A percentile compares a stretch with the other conserved stretches of the same genome.
Conservation (phyloP, 495 filamentous ascomycete species). For the Penicilliopsis zonata region DNA sequence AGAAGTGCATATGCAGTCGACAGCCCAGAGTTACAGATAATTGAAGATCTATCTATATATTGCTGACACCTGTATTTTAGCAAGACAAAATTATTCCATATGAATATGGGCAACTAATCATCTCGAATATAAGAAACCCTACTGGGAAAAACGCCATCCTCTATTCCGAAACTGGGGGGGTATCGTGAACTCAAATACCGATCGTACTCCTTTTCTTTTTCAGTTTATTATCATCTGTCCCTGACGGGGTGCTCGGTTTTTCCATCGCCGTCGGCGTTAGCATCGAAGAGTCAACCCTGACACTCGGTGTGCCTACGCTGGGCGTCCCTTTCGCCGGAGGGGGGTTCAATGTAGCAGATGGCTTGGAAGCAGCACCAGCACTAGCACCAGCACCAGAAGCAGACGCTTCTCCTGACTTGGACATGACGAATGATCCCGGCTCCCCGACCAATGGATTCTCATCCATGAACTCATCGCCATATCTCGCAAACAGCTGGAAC, state of each 20-base stretch:
- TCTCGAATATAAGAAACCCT: too few species aligned
- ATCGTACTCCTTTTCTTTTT: conserved; percentile 24
- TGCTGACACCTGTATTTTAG: too few species aligned
- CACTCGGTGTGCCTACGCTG: conserved; percentile 2
- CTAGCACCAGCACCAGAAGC: not conserved
- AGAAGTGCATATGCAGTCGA: too few species aligned
- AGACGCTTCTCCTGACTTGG: conserved; percentile 25
- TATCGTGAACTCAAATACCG: conserved; percentile 21
- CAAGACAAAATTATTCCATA: too few species aligned
- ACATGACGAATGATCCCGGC: conserved; percentile 75
- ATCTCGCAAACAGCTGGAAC: conserved; percentile 49
- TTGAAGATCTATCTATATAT: too few species aligned
- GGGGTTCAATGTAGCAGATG: not conserved
- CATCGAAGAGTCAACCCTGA: not conserved
- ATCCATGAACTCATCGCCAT: conserved; percentile 77
- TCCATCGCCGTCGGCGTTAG: conserved; percentile 12
- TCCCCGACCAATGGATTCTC: conserved; percentile 79
- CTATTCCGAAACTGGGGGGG: too few species aligned
- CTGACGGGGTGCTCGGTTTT: conserved; percentile 15
- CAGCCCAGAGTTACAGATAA: too few species aligned
- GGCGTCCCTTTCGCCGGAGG: not conserved
- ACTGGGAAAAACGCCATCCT: too few species aligned
- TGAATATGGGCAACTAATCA: too few species aligned
- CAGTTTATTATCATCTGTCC: conserved; percentile 19
- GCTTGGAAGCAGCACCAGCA: conserved; percentile 7